Evolutionary conservation across 2,329 filamentous ascomycete species (phyloP), one percentile per base, ranked within the genome.

Genomic region (Geosmithia putterillii): DNA sequence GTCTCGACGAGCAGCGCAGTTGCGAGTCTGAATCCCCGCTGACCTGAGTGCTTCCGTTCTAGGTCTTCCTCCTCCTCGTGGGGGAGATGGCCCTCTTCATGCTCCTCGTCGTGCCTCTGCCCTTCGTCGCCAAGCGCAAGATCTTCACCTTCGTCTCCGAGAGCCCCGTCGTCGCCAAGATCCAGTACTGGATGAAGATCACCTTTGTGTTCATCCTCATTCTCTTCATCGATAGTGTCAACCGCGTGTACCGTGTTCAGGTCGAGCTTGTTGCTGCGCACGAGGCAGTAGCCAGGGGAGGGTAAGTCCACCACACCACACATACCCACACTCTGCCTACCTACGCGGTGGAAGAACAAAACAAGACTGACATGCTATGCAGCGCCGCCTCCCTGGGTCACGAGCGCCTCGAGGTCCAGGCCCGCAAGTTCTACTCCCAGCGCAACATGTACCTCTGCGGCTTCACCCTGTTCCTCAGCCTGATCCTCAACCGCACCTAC

Each of bases 381-480:
- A 70, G 65, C 45, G 65, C 83, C 58, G 77, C 81, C 42, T 80
- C 89, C 47, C 79, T 95, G 56, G 90, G 92, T 50, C 83, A 86
- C 60, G 92, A 96, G 63, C 90, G 92, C 51, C 88, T 94, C 77
- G 92, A 98, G 69, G 90, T 96, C 42, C 92, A 98, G 67, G 90
- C 92, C 51, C 88, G 92, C 76, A 98, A 98, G 70, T 98, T 98
- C 75, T 98, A 98, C 77, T 95, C 89, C 48, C 90, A 98, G 73
- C 89, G 92, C 66, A 98, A 98, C 80, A 98, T 98, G 92, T 98
- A 98, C 71, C 88, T 98, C 48, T 96, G 92, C 66, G 92, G 92
- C 55, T 98, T 98, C 74, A 98, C 92, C 5, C 83, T 98, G 50
- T 96, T 98, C 79, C 83, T 98, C 48, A 96, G 90, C 43, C 76